Percentiles rank a stretch among this genome's conserved stretches.
Evolutionary conservation across 345 rosid species (phyloP).

Genomic region (Salix caprea): DNA sequence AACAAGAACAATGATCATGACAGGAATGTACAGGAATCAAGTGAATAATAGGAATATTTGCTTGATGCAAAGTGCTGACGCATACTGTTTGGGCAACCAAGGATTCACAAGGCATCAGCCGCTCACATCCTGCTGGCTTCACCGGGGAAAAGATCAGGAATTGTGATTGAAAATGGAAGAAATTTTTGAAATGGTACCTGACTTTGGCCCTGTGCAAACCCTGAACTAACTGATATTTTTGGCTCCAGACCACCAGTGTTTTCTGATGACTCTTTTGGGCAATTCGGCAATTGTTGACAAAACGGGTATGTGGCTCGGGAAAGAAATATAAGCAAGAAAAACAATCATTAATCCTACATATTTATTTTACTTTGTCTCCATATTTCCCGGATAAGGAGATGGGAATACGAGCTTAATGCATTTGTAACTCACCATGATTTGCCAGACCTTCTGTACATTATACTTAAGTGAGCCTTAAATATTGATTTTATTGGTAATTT

Average conservation of each 20-base stretch:
- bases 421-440: neutral
- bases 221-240: neutral
- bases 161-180: neutral
- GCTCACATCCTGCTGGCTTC: neutral
- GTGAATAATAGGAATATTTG: neutral
- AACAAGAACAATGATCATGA: neutral
- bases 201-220: neutral
- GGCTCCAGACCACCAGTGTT: neutral
- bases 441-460: neutral
- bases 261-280: neutral
- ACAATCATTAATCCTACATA: neutral
- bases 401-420: neutral
- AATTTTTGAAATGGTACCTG: neutral
- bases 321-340: neutral
- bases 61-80: neutral
- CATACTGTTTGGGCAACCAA: slow-evolving; percentile 3
- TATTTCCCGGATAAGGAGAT: neutral
- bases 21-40: neutral
- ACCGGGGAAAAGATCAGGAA: neutral
- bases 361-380: neutral
- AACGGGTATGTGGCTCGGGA: neutral
- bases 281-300: neutral
- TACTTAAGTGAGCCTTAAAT: neutral
- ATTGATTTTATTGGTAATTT: neutral
- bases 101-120: neutral